Evolutionary conservation across 2,329 filamentous ascomycete species (phyloP), one percentile per base, ranked within the genome.

Genomic region (Penicillium sp.): DNA sequence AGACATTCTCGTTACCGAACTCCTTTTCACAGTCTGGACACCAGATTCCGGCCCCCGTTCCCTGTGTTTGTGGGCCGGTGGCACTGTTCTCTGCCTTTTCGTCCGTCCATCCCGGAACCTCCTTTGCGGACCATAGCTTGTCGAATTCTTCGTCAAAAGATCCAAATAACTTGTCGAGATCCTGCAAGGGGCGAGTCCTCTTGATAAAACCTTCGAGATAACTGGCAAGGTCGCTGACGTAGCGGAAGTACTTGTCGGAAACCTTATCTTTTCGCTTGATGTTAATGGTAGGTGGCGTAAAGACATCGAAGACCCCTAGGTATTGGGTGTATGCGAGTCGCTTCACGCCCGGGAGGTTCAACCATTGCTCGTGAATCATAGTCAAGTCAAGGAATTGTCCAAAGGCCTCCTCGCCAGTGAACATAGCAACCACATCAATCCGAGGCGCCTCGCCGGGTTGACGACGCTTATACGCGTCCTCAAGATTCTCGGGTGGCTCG

Each of bases 1-100:
- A 96, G 50, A 97, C 92, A 62, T 96, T 96, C 65, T 95, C 87
- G 70, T 97, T 98, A 70, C 91, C 92, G 79, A 98, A 99, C 60
- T 94, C 91, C 77, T 93, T 97, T 72, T 95, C 89, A 73, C 95
- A 99, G 62, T 93, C 92, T 6, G 89, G 83, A 70, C 95, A 99
- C 90, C 91, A 98, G 16, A 92, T 84, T 0, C 89, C 91, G 54
- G 92, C 88, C 0, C 82, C 83, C 69, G 81, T 70, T 71, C 83
- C 82, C 71, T 86, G 80, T 7, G 83, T 84, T 53, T 77, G 77
- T 3, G 78, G 78, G 5, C 69, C 78, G 27, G 76, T 66, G 1
- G 78, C 61, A 0, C 77, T 79, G 39, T 77, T 77, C 16, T 77
- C 56, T 59, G 61, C 33, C 70, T 71, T 54, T 47, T 91, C 87